A percentile compares a stretch with the other conserved stretches of the same genome.
Evolutionary conservation across 2,329 filamentous ascomycete genomes (phyloP).

Genomic region (Fonsecaea multimorphosa): DNA sequence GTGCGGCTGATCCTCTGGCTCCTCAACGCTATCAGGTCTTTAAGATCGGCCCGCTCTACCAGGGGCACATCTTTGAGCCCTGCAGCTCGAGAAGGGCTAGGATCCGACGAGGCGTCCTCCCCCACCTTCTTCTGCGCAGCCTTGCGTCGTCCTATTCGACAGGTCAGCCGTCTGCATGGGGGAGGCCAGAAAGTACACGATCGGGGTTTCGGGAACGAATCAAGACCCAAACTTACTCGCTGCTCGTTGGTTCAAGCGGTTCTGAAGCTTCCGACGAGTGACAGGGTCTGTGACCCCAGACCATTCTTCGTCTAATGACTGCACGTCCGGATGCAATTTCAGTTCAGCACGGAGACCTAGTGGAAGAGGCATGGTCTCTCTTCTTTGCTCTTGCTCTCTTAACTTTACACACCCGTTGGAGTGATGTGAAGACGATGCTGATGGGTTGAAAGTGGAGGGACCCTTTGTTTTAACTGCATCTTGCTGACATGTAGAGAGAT

Average conservation of each 20-base stretch:
- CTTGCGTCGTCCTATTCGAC: constrained; percentile 34
- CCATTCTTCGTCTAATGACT: constrained; percentile 52
- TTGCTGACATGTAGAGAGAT: constrained; percentile 7
- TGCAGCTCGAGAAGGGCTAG: constrained; percentile 9
- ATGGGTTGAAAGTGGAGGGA: not conserved
- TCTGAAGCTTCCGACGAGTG: constrained; percentile 52
- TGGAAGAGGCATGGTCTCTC: constrained; percentile 12
- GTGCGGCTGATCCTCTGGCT: constrained; percentile 2
- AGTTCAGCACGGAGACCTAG: constrained; percentile 27
- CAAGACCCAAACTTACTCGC: constrained; percentile 24
- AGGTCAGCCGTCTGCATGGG: constrained; percentile 27
- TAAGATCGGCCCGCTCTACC: constrained; percentile 17
- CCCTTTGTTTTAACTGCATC: constrained; percentile 3
- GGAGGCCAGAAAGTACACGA: not conserved
- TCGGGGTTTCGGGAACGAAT: not conserved
- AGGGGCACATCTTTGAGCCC: constrained; percentile 6
- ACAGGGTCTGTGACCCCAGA: constrained; percentile 53
- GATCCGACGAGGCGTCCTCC: constrained; percentile 3
- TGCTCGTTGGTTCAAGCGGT: constrained; percentile 55
- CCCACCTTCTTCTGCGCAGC: constrained; percentile 23
- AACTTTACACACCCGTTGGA: not conserved
- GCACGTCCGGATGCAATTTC: constrained; percentile 36
- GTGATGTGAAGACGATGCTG: not conserved
- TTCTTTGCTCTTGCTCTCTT: not conserved
- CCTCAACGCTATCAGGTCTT: constrained; percentile 15